Evolutionary conservation across 2,329 filamentous ascomycete species (phyloP), one percentile per base, ranked within the genome.

Genomic region (Neopestalotiopsis sp.): DNA sequence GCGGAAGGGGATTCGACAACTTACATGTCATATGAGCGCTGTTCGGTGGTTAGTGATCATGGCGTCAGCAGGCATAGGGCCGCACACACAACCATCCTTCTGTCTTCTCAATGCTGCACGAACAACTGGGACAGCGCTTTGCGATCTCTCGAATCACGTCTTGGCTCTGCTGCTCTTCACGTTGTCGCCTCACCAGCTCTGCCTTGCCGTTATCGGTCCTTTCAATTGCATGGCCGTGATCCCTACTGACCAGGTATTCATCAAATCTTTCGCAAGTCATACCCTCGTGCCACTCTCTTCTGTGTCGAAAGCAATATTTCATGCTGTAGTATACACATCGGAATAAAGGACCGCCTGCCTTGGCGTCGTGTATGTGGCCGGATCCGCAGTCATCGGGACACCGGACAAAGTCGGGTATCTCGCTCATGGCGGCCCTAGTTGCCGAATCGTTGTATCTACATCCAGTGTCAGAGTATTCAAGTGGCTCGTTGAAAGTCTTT

Each of bases 351-450:
- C 72, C 71, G 3, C 66, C 59, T 1, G 73, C 67, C 38, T 78
- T 77, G 9, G 70, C 74, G 2, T 76, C 74, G 67, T 85, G 83
- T 7, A 85, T 76, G 70, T 87, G 85, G 0, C 84, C 84, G 0
- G 76, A 79, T 10, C 70, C 71, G 71, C 85, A 86, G 2, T 69
- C 71, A 1, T 79, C 73, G 3, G 69, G 77, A 69, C 85, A 87
- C 77, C 81, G 83, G 5, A 77, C 76, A 71, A 85, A 86, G 32
- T 79, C 77, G 0, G 78, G 76, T 17, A n/a, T 58, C 30, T 67
- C 28, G 67, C 28, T 58, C 20, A 69, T 64, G 2, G 64, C 67
- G n/a, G 38, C 58, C 7, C 64, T 49, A 13, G 66, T 61, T 30
- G 67, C 67, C 13, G 67, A 9, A 28, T 24, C 45, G 13, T 61